Base-by-base conservation (phyloP, 2,329 filamentous ascomycete genomes). In the Talaromyces sp. region DNA sequence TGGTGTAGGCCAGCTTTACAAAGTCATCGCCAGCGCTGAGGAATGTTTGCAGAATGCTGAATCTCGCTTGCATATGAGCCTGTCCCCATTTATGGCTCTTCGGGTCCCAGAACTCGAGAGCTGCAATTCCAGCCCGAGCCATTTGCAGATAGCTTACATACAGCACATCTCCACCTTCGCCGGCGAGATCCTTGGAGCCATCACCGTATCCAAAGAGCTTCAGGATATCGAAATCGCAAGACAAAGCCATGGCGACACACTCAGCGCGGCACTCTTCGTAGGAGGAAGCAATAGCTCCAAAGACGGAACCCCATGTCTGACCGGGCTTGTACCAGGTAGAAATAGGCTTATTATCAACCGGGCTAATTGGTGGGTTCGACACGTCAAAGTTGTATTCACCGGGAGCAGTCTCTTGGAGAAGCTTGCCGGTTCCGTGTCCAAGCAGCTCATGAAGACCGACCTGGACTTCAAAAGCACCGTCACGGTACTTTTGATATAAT, bases 261-360 rank as follows among this genome's bases (percentile, higher is more conserved):
- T 97, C 93, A 4, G 93, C 93, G 59, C 93, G 87, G 74, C 93
- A 97, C 75, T 97, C 93, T 76, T 97, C 93, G 70, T 96, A 97
- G 17, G 88, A 90, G 3, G 89, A 91, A 41, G 92, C 91, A 64
- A 95, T 85, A 62, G 89, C 85, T 27, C 92, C 92, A 70, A 97
- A 97, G 0, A 96, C 91, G 5, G 88, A 91, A 59, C 91, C 90
- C 92, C 92, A 97, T 0, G 93, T 97, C 75, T 97, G 91, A 2
- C 92, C 92, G 2, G 91, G 91, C 76, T 94, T 96, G 80, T 97
- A 97, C 87, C 89, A 97, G 1, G 88, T 91, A 2, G 84, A 85
- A 54, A 97, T 81, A 1, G 90, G 89, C 74, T 93, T 88, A 62
- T 85, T 82, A 5, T 86, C 90, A 46, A 97, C 75, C 0, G 92